Evolutionary conservation across 768 basidiomycete species (phyloP), one percentile per base, ranked within the genome.

Genomic region (Lyophyllum decastes): DNA sequence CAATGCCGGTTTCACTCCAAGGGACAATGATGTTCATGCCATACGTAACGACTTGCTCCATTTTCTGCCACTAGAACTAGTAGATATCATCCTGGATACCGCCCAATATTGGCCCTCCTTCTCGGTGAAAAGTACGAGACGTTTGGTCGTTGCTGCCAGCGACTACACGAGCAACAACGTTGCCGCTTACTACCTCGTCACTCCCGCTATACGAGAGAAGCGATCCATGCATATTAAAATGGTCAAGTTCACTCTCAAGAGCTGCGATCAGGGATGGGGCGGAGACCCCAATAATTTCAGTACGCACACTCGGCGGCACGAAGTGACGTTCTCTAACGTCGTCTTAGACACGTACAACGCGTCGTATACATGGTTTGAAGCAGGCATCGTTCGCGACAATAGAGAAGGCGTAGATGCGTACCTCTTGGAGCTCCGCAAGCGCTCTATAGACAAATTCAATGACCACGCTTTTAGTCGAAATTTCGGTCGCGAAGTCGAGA

Each of bases 301-400:
- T 71, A 48, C 11, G 30, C n/a, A 41, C n/a, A 16, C 4, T 10
- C 2, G 4, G n/a, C 4, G 16, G 16, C 16, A 19, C 6, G 40
- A 41, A 41, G 40, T 19, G 10, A 41, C 40, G 10, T n/a, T 26
- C 1, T 30, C n/a, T 40, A 30, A 9, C 44, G 24, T 30, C 11
- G 8, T 22, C 8, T 25, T 43, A 75, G 73, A 65, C 6, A 59
- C 64, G 7, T 73, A 72, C 53, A 60, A 68, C 24, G 68, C 66
- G 1, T 72, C 73, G 6, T 68, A 55, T 38, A 70, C 69, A 19
- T 75, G 73, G 73, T 74, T 74, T 22, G 73, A 74, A 54, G 72
- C 67, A 1, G 60, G 58, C 12, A 70, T 75, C 3, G 57, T 68
- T 21, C 73, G 72, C 4, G 53, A 52, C 22, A 44, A 25, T 44